A percentile compares a stretch with the other conserved stretches of the same genome.
phyloP scores from a whole-genome alignment of 495 filamentous ascomycete species.

The Rhypophila decipiens region DNA sequence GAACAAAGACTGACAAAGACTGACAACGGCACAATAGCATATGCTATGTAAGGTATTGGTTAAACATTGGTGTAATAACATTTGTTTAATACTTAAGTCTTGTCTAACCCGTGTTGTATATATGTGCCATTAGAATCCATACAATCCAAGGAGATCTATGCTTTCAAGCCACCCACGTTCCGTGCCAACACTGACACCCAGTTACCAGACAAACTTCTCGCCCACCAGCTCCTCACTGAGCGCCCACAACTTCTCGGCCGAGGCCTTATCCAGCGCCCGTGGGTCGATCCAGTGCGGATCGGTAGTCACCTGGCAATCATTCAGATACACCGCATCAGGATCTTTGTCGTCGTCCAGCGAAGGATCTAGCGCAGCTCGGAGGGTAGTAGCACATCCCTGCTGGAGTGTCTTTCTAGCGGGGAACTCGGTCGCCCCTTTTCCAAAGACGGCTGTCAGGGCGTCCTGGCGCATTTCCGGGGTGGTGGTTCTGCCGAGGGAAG shows the following conservation, averaged over 20 bases:
- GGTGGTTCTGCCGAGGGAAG: slow-evolving; percentile 23
- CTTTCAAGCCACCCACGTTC: too few relatives aligned
- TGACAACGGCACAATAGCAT: too few relatives aligned
- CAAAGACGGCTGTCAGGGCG: slow-evolving; percentile 14
- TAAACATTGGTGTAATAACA: too few relatives aligned
- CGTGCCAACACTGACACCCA: neutral
- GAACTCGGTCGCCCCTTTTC: neutral
- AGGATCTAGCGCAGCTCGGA: slow-evolving; percentile 38
- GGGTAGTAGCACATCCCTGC: slow-evolving; percentile 33
- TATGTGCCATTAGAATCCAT: too few relatives aligned
- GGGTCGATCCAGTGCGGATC: slow-evolving; percentile 24
- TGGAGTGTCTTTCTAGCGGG: slow-evolving; percentile 26
- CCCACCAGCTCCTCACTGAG: slow-evolving; percentile 39
- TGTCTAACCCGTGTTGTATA: too few relatives aligned
- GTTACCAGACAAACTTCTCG: slow-evolving; percentile 24
- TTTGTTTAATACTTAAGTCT: too few relatives aligned
- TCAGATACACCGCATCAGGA: slow-evolving; percentile 36
- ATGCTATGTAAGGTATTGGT: too few relatives aligned
- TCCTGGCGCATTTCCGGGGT: slow-evolving; percentile 17
- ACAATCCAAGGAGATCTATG: too few relatives aligned
- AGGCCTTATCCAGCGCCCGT: slow-evolving; percentile 41
- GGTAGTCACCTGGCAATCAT: slow-evolving; percentile 26
- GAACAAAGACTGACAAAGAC: too few relatives aligned
- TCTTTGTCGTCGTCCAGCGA: slow-evolving; percentile 17
- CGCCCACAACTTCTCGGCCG: slow-evolving; percentile 34